Evolutionary conservation across 495 filamentous ascomycete genomes (phyloP), one percentile per base, ranked within the genome.

Genomic region (Penicillium soppii): DNA sequence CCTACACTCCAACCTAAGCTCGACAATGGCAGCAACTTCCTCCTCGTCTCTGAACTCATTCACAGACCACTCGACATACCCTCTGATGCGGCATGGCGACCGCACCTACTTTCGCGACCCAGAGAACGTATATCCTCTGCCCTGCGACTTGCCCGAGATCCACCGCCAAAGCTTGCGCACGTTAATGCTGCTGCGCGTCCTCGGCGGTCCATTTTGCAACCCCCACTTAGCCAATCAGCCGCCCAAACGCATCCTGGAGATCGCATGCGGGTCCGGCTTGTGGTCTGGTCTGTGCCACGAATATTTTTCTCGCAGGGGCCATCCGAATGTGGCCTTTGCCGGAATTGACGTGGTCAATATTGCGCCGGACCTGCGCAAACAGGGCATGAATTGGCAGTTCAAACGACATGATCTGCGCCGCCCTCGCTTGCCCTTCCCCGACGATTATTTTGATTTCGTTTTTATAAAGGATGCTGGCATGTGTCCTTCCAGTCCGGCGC

Each of bases 271-370:
- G 6, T 88, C 88, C 13, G 92, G 84, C 22, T 84, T 92, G 54
- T 96, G 92, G 92, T 91, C 89, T 53, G 85, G 87, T 65, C 79
- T 87, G 70, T 94, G 89, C 65, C 86, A 92, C 67, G 79, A 87
- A 19, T 83, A 89, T 66, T 87, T 92, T 58, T 73, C 76, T 33
- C 75, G 76, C 21, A 75, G 76, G 17, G 89, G 88, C 15, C 73
- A 84, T 51, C 57, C 67, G 22, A 70, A 76, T 56, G 79, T 89
- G 20, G 79, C 82, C 16, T 96, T 96, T 64, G 87, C 86, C 1
- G 92, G 92, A 0, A 70, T 97, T 44, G 92, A 97, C 66, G 81
- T 96, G 29, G 85, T 87, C 20, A 83, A 87, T 2, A 66, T 95
- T 10, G 84, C 88, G 6, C 85, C 87, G 17, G 84, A 90, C 52